A percentile compares a stretch with the other conserved stretches of the same genome.
Conservation (phyloP, 2,329 filamentous ascomycete genomes). For the Mycocentrospora acerina region DNA sequence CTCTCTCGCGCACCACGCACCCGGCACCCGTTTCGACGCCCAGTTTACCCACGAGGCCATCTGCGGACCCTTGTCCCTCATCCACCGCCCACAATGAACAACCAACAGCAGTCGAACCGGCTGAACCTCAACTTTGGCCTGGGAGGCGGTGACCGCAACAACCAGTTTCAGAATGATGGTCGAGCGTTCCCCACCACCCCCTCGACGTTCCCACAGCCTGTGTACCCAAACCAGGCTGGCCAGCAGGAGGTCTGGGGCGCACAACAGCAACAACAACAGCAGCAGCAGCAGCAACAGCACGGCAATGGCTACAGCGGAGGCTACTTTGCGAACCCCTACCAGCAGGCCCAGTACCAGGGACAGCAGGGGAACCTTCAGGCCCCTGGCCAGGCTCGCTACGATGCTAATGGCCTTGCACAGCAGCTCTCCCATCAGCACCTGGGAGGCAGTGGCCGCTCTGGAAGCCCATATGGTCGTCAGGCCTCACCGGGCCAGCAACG, state of each 20-base stretch:
- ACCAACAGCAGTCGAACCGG: constrained; percentile 46
- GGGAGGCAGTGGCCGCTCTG: constrained; percentile 67
- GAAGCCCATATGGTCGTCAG: constrained; percentile 67
- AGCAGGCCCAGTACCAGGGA: constrained; percentile 49
- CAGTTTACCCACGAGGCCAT: constrained; percentile 6
- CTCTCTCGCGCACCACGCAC: constrained; percentile 9
- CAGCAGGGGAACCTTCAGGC: constrained; percentile 52
- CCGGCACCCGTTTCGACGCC: constrained; percentile 5
- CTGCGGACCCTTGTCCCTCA: constrained; percentile 1
- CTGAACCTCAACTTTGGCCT: constrained; percentile 57
- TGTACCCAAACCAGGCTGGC: constrained; percentile 63
- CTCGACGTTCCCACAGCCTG: constrained; percentile 93
- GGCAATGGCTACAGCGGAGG: constrained; percentile 45
- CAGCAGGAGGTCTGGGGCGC: constrained; percentile 63
- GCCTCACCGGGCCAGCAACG: constrained; percentile 71
- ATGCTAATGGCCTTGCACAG: constrained; percentile 87
- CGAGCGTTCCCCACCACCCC: constrained; percentile 69
- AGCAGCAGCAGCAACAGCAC: constrained; percentile 44
- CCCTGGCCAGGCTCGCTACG: constrained; percentile 59
- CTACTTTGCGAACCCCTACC: constrained; percentile 56
- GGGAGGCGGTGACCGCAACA: constrained; percentile 38
- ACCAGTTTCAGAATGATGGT: constrained; percentile 48
- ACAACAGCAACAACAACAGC: no score
- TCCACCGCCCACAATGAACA: constrained; percentile 32
- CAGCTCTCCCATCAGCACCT: constrained; percentile 98